Percentiles rank a stretch among this genome's conserved stretches.
Conservation (phyloP, 495 filamentous ascomycete genomes). For the Aspergillus heteromorphus region DNA sequence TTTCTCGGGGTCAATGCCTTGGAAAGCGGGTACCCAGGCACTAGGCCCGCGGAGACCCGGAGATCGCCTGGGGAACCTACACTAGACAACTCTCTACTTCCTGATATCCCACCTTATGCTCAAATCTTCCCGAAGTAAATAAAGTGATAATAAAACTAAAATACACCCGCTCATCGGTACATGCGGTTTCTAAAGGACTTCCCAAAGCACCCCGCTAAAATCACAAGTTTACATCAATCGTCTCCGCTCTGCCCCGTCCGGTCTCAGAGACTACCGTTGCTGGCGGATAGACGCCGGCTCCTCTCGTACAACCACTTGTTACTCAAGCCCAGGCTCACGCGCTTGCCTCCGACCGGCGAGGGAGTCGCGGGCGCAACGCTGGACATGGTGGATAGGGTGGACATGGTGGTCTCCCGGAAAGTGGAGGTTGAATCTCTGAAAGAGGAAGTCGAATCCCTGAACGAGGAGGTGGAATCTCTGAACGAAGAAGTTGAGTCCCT, state of each 20-base stretch:
- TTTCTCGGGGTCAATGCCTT: constrained; percentile 13
- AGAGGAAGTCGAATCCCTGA: background rate
- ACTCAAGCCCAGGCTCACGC: constrained; percentile 67
- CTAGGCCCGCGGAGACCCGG: constrained; percentile 11
- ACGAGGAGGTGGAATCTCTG: background rate
- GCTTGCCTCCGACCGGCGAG: constrained; percentile 56
- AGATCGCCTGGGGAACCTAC: background rate
- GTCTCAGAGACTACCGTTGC: constrained; percentile 34
- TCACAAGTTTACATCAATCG: constrained; percentile 4
- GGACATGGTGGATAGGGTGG: constrained; percentile 13
- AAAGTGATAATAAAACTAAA: no score
- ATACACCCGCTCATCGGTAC: background rate
- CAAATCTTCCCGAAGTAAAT: no score
- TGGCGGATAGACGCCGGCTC: constrained; percentile 39
- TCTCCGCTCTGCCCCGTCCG: constrained; percentile 4
- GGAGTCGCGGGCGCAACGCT: constrained; percentile 51
- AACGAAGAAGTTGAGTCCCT: background rate
- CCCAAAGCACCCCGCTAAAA: background rate
- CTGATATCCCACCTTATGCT: no score
- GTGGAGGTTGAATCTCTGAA: background rate
- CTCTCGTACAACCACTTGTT: constrained; percentile 93
- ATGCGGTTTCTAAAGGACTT: background rate
- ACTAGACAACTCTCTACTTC: background rate
- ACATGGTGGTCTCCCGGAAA: background rate
- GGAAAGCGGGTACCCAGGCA: constrained; percentile 8